Base-by-base conservation (phyloP, 331 rosid genomes). In the Quercus phellos region DNA sequence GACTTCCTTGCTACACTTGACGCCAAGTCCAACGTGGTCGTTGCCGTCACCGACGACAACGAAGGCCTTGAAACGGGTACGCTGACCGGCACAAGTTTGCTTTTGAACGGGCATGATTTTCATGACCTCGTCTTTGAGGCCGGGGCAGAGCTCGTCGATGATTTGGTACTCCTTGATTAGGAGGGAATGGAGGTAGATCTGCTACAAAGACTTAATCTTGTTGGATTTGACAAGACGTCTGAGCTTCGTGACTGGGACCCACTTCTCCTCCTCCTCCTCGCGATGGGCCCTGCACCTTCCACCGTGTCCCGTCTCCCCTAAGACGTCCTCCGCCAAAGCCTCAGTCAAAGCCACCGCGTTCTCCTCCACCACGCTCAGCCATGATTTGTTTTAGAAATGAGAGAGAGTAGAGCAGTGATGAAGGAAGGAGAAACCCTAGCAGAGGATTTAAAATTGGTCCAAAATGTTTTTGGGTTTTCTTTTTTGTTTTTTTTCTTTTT, bases 61-160 rank as follows among this genome's bases (percentile, higher is more conserved):
- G 12, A 92, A 90, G 3, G 97, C 97, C 88, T 92, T 90, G 81
- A 92, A 92, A n/a, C 93, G 78, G 7, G 93, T 90, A 10, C 93
- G 17, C 79, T 90, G 93, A 1, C 97, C 95, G 34, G 95, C 93
- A 8, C 90, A 84, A 8, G 95, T 92, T 80, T 92, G 95, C 22
- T 92, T 90, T 88, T 90, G 95, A 5, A 92, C 97, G 2, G 93
- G 96, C 88, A 85, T 92, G 74, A 92, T 92, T 55, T 92, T 92
- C 96, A 92, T 90, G 2, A 90, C 93, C 86, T 87, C 97, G 7
- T 92, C 97, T 55, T 92, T 90, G 12, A 92, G 91, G 50, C 85
- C 79, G 2, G 96, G 93, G 0, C 92, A 90, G 0, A 91, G 77
- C 1, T 90, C 87, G 67, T 92, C 97, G 0, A 90, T 46, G 77